Evolutionary conservation across 2,329 filamentous ascomycete genomes (phyloP).

Genomic region (Ceratocystis harringtonii): DNA sequence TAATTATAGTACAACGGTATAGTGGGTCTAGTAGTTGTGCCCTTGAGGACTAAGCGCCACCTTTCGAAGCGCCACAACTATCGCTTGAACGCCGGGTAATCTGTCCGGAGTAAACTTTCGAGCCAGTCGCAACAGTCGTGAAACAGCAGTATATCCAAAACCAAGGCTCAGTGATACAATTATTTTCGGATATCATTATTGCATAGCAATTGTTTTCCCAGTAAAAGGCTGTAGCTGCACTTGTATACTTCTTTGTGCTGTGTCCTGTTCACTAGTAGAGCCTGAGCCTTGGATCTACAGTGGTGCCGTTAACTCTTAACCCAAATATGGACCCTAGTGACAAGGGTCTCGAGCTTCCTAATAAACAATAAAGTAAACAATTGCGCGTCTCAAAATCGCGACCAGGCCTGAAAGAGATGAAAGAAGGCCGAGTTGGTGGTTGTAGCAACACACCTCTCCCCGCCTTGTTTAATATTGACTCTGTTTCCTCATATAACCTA

Average conservation of each 20-base stretch:
- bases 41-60: neutral
- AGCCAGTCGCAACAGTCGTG: too few relatives aligned
- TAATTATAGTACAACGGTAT: neutral
- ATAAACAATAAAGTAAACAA: constrained; percentile 16
- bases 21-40: neutral
- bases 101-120: neutral
- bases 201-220: too few relatives aligned
- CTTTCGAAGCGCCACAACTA: neutral
- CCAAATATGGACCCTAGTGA: neutral
- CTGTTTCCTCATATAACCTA: neutral
- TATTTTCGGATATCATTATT: too few relatives aligned
- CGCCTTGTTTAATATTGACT: neutral
- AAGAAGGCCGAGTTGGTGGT: neutral
- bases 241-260: too few relatives aligned
- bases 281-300: neutral
- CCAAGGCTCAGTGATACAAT: too few relatives aligned
- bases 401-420: neutral
- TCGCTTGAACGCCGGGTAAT: neutral
- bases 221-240: too few relatives aligned
- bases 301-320: neutral
- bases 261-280: too few relatives aligned
- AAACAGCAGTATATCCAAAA: too few relatives aligned
- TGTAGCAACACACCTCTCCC: neutral
- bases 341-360: neutral
- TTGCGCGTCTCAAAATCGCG: constrained; percentile 14